These are phyloP conservation scores for Planoprotostelium fungivorum DNA, from an alignment of 78 protist genomes.

Conservation along the genomic window DNA sequence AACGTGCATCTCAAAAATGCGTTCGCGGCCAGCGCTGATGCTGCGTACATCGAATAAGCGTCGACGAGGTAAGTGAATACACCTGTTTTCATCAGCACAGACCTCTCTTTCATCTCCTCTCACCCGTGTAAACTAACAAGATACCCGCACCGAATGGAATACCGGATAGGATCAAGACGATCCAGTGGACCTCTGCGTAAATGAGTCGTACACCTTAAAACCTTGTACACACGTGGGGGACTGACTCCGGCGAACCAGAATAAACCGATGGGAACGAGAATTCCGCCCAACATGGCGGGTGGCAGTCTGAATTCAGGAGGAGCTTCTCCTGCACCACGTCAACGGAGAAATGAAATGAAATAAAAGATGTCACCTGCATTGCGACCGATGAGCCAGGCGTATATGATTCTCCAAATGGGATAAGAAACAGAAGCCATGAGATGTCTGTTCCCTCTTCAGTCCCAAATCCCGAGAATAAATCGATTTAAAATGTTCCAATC, in stretches of 20 bases:
- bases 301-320: background rate
- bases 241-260: background rate
- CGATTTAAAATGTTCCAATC: background rate
- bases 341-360: too few relatives aligned
- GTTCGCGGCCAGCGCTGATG: background rate
- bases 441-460: background rate
- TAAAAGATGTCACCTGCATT: too few relatives aligned
- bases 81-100: too few relatives aligned
- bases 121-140: background rate
- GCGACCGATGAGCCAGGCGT: background rate
- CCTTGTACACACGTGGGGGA: background rate
- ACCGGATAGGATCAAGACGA: background rate
- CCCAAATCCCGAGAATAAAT: background rate
- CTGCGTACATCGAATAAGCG: background rate
- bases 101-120: too few relatives aligned
- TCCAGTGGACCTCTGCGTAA: background rate
- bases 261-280: background rate
- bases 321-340: background rate
- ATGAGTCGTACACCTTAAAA: background rate
- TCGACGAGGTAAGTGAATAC: background rate
- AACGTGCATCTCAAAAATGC: background rate
- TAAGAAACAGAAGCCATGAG: background rate
- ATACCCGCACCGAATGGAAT: background rate
- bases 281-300: background rate
- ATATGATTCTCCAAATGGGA: background rate